Evolutionary conservation across 768 basidiomycete genomes (phyloP).

Genomic region (Lactarius evosmus): DNA sequence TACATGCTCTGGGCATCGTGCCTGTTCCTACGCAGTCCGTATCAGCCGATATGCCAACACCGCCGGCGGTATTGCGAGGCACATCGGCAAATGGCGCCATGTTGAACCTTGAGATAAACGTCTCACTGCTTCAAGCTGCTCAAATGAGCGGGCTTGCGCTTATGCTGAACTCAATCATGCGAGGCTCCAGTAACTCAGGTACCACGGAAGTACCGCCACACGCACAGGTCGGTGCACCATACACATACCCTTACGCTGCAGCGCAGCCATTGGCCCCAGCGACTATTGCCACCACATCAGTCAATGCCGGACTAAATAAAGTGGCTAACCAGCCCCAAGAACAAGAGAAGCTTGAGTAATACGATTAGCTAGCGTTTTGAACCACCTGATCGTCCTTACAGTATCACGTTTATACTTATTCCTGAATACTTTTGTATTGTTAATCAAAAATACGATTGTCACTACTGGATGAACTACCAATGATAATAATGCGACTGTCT

Average conservation of each 20-base stretch:
- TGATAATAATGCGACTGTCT: not conserved
- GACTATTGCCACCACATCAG: not conserved
- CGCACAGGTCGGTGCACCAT: constrained; percentile 27
- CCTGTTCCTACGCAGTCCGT: constrained; percentile 60
- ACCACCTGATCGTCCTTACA: constrained; percentile 7
- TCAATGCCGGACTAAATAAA: constrained; percentile 10
- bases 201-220: constrained; percentile 22
- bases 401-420: constrained; percentile 19
- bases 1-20: constrained; percentile 69
- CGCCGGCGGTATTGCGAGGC: constrained; percentile 73
- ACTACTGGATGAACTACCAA: not conserved
- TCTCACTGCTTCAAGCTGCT: constrained; percentile 64
- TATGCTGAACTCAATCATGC: constrained; percentile 68
- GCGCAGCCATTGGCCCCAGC: constrained; percentile 6
- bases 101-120: constrained; percentile 76
- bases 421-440: constrained; percentile 22
- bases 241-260: constrained; percentile 20
- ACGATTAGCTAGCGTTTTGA: not conserved
- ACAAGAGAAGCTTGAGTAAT: constrained; percentile 12
- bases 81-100: constrained; percentile 68
- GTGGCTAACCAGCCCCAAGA: constrained; percentile 4
- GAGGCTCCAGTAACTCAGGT: constrained; percentile 31
- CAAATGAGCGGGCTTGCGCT: constrained; percentile 76
- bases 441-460: constrained; percentile 6
- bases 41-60: constrained; percentile 49